Conservation (phyloP, 2,329 filamentous ascomycete species). For the Fusarium tuaranense region DNA sequence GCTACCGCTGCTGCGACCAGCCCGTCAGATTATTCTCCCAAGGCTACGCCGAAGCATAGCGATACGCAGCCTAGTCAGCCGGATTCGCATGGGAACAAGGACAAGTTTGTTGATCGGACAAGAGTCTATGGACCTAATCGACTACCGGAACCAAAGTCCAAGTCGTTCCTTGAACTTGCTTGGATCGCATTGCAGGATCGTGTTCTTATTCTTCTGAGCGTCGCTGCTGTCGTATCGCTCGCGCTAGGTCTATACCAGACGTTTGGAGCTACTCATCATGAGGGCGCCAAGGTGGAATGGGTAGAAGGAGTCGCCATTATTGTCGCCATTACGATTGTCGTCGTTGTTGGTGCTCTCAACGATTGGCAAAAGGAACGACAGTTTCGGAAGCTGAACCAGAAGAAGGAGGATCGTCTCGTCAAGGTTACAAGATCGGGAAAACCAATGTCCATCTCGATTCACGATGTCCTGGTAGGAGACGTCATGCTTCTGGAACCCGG, state of each 20-base stretch:
- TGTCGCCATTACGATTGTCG: conserved; percentile 74
- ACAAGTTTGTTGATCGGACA: conserved; percentile 31
- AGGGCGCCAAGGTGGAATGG: conserved; percentile 67
- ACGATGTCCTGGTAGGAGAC: conserved; percentile 77
- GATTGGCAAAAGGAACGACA: conserved; percentile 77
- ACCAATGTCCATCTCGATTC: conserved; percentile 70
- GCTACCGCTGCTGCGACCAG: conserved; percentile 53
- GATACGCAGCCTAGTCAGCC: not conserved
- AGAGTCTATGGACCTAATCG: conserved; percentile 56
- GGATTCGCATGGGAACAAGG: conserved; percentile 8
- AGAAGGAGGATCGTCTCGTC: conserved; percentile 74
- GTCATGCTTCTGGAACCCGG: conserved; percentile 76
- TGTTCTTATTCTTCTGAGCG: conserved; percentile 73
- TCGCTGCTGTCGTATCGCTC: conserved; percentile 74
- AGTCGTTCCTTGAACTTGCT: conserved; percentile 68
- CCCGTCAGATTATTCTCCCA: not conserved
- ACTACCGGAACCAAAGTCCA: conserved; percentile 71
- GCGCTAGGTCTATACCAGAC: conserved; percentile 76
- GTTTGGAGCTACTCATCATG: conserved; percentile 59
- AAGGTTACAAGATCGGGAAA: conserved; percentile 76
- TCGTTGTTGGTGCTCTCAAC: conserved; percentile 71
- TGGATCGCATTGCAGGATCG: conserved; percentile 77
- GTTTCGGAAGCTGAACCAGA: conserved; percentile 70
- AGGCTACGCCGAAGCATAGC: not conserved
- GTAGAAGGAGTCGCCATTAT: conserved; percentile 76